Evolutionary conservation across 2,329 filamentous ascomycete genomes (phyloP).

Genomic region (Aspergillus sp.): DNA sequence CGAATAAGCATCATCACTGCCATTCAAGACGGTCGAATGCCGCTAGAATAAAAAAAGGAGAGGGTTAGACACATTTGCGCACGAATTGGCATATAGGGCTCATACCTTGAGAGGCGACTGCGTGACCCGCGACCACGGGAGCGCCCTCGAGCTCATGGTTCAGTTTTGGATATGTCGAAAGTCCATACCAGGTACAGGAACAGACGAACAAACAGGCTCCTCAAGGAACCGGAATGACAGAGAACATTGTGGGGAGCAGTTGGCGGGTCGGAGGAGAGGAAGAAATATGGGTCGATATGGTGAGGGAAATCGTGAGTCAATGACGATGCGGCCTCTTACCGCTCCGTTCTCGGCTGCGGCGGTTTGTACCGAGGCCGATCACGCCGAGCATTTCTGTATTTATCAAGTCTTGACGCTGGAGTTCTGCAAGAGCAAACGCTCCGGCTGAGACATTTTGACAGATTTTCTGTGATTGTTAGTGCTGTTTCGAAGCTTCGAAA

Average conservation of each 20-base stretch:
- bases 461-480: not conserved
- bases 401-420: not conserved
- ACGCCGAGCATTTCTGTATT: not conserved
- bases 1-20: conserved; percentile 9
- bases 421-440: not conserved
- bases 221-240: conserved; percentile 5
- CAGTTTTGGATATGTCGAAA: conserved; percentile 11
- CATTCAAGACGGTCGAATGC: conserved; percentile 21
- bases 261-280: conserved; percentile 5
- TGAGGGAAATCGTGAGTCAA: conserved; percentile 11
- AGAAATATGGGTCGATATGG: conserved; percentile 16
- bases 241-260: conserved; percentile 11
- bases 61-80: not conserved
- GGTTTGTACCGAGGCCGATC: conserved; percentile 9
- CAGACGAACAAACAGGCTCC: conserved; percentile 12
- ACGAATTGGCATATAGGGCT: not conserved
- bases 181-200: conserved; percentile 13
- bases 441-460: not conserved
- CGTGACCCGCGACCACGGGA: conserved; percentile 31
- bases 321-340: conserved; percentile 17
- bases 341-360: conserved; percentile 11
- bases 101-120: conserved; percentile 31
- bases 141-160: conserved; percentile 38
- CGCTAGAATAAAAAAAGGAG: conserved; percentile 1
- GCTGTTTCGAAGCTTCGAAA: not conserved